Conservation (phyloP, 2,329 filamentous ascomycete species). For the Penicillium verrucosum region DNA sequence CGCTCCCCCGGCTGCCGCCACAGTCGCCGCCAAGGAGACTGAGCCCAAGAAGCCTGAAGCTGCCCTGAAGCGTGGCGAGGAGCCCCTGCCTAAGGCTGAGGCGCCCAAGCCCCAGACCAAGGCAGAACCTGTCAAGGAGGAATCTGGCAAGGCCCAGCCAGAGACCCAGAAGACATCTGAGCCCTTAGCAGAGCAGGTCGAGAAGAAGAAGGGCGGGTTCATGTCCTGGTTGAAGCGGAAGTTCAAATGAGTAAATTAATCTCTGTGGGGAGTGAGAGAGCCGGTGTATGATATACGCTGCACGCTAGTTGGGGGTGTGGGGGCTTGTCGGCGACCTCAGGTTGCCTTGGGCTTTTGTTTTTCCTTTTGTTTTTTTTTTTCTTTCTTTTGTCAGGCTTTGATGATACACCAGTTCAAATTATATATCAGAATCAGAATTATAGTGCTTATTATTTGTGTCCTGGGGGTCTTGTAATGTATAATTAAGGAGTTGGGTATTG, state of each 20-base stretch:
- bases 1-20: slow-evolving; percentile 9
- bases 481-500: too few relatives aligned
- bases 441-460: slow-evolving; percentile 2
- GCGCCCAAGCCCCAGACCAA: slow-evolving; percentile 8
- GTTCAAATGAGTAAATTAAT: slow-evolving; percentile 21
- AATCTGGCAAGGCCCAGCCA: slow-evolving; percentile 1
- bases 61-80: slow-evolving; percentile 22
- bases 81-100: slow-evolving; percentile 12
- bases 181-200: slow-evolving; percentile 11
- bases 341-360: background rate
- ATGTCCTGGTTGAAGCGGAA: slow-evolving; percentile 30
- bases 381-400: slow-evolving; percentile 5
- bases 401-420: slow-evolving; percentile 16
- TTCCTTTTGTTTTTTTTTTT: background rate
- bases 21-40: slow-evolving; percentile 7
- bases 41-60: slow-evolving; percentile 25
- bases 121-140: slow-evolving; percentile 8
- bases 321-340: background rate
- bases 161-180: slow-evolving; percentile 4
- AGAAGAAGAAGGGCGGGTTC: slow-evolving; percentile 26
- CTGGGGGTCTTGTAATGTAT: background rate
- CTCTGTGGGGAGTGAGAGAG: background rate
- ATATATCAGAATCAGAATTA: slow-evolving; percentile 14
- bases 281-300: slow-evolving; percentile 8
- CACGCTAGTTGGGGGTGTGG: background rate